These are phyloP conservation scores for Xanthoconium separans DNA, from an alignment of 1,284 basidiomycete species.

Conservation along the genomic window DNA sequence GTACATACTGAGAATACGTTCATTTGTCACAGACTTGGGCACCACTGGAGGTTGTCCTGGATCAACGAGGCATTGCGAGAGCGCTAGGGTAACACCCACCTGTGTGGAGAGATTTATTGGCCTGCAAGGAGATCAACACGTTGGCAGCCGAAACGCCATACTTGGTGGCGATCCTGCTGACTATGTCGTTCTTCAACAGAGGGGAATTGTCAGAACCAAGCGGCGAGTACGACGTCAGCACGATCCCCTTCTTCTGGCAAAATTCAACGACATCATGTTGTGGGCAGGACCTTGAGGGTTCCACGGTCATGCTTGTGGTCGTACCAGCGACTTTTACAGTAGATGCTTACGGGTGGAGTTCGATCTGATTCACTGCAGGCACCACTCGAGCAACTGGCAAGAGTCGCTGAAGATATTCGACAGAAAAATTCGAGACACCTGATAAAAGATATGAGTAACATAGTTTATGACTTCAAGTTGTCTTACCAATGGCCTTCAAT, in stretches of 20 bases:
- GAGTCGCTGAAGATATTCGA: conserved; percentile 57
- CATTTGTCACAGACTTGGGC: conserved; percentile 61
- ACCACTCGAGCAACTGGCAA: conserved; percentile 59
- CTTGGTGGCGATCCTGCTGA: conserved; percentile 54
- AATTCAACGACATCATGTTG: conserved; percentile 64
- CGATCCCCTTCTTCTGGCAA: conserved; percentile 62
- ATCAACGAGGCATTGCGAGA: not conserved
- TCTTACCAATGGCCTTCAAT: conserved; percentile 67
- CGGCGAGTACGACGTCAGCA: conserved; percentile 74
- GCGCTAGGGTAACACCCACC: conserved; percentile 34
- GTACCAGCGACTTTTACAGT: not conserved
- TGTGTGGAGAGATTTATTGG: conserved; percentile 56
- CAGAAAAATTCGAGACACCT: conserved; percentile 73
- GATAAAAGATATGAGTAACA: not conserved
- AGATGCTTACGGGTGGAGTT: conserved; percentile 64
- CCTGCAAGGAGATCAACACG: conserved; percentile 63
- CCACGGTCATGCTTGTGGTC: conserved; percentile 1
- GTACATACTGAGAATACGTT: conserved; percentile 50
- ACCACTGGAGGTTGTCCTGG: conserved; percentile 40
- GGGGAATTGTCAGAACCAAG: conserved; percentile 77
- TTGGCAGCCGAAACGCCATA: conserved; percentile 55
- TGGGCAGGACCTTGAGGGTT: conserved; percentile 46
- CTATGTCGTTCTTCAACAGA: conserved; percentile 58
- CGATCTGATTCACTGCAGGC: conserved; percentile 83
- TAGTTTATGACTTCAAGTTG: too few relatives aligned